These are phyloP conservation scores for Phoma sp. DNA, from an alignment of 2,329 filamentous ascomycete genomes.

Conservation along the genomic window DNA sequence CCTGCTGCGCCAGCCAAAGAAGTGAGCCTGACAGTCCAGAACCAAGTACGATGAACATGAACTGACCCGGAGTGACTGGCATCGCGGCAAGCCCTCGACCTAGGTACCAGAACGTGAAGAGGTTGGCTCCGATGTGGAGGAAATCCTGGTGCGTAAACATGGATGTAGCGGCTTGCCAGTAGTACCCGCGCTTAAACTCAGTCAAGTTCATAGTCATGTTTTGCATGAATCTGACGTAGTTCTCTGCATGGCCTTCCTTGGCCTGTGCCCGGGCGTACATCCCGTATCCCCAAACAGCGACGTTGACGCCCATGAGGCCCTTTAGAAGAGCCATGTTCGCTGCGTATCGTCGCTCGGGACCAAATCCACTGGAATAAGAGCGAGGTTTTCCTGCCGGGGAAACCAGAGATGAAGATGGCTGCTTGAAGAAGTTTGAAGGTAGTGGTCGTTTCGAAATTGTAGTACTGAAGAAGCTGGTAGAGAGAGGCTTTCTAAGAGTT, in stretches of 20 bases:
- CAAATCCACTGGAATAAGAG: conserved; percentile 13
- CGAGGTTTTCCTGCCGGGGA: conserved; percentile 5
- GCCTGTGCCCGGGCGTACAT: conserved; percentile 41
- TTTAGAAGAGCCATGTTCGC: conserved; percentile 35
- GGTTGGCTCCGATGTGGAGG: conserved; percentile 51
- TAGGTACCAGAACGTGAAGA: conserved; percentile 50
- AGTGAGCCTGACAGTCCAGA: conserved; percentile 35
- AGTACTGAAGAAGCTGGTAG: conserved; percentile 12
- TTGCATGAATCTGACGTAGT: conserved; percentile 24
- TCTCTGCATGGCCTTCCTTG: conserved; percentile 21
- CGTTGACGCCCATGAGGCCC: conserved; percentile 50
- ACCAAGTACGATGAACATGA: conserved; percentile 40
- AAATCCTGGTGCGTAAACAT: conserved; percentile 49
- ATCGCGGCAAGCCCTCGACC: conserved; percentile 40
- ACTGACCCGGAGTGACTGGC: conserved; percentile 37
- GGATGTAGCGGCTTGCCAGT: conserved; percentile 49
- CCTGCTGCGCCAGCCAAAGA: conserved; percentile 24
- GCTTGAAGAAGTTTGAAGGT: conserved; percentile 29
- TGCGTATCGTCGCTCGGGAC: not conserved
- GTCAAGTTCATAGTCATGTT: conserved; percentile 46
- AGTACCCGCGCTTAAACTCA: conserved; percentile 36
- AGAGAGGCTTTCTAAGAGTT: conserved; percentile 1
- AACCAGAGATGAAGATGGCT: conserved; percentile 7
- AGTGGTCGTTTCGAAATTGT: conserved; percentile 16
- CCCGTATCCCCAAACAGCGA: conserved; percentile 48